A percentile compares a stretch with the other conserved stretches of the same genome.
These are phyloP conservation scores for Lolium multiflorum DNA, from an alignment of 176 grass and related monocot species.

Conservation along the genomic window DNA sequence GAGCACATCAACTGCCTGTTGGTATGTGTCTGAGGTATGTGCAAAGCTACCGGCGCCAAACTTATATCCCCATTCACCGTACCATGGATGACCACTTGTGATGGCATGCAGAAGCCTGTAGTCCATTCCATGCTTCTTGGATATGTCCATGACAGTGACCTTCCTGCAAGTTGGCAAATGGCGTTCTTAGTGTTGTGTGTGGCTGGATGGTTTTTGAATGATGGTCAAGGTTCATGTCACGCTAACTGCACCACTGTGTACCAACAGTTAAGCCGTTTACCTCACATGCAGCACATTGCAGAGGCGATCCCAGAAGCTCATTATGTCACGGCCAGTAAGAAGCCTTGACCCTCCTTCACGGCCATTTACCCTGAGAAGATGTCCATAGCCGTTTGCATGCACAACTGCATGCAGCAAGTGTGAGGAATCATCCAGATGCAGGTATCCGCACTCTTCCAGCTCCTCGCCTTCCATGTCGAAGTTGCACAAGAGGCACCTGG, in stretches of 20 bases:
- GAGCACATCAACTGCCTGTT: conserved; percentile 73
- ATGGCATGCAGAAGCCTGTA: conserved; percentile 88
- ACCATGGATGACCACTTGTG: conserved; percentile 84
- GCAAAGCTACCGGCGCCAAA: conserved; percentile 94
- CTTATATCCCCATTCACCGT: conserved; percentile 94
- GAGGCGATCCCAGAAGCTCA: conserved; percentile 93
- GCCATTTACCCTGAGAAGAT: conserved; percentile 96
- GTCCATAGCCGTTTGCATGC: conserved; percentile 90
- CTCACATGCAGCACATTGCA: conserved; percentile 84
- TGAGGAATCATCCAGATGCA: conserved; percentile 73
- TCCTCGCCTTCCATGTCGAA: conserved; percentile 67
- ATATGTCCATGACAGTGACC: conserved; percentile 97
- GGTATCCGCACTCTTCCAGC: conserved; percentile 60
- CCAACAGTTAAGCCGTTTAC: conserved; percentile 38
- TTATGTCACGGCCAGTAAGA: conserved; percentile 86
- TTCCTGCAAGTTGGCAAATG: conserved; percentile 57
- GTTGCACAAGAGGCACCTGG: conserved; percentile 82
- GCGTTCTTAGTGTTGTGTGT: neutral
- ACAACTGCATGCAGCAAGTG: conserved; percentile 95
- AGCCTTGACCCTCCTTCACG: conserved; percentile 80
- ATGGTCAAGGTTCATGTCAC: neutral
- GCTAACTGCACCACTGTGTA: neutral
- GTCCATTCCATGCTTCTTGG: conserved; percentile 94
- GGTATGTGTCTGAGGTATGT: conserved; percentile 69
- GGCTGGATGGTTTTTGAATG: neutral